Base-by-base conservation (phyloP, 23 red algal genomes). In the Gracilaria vermiculophylla region DNA sequence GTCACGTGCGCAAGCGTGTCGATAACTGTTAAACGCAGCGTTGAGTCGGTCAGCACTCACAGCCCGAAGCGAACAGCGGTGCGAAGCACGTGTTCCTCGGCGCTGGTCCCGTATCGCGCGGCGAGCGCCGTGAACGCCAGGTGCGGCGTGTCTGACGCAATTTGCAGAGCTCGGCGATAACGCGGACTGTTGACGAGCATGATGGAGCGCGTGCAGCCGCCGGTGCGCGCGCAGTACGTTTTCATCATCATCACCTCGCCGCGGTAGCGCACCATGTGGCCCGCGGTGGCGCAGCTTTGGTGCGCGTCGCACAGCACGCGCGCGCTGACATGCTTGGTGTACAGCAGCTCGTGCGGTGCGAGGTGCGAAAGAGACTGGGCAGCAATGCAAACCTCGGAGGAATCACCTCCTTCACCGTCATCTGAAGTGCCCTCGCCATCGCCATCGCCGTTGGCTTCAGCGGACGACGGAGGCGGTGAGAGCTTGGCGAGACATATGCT, bases 191-290 rank as follows among this genome's bases (percentile, higher is more conserved):
- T 85, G 16, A 85, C 80, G 28, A 1, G 42, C 64, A 50, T 27
- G 36, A 53, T 40, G 21, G 0, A 27, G 25, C 0, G 39, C 16
- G 11, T 6, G 43, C 80, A 85, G 28, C 24, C 31, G 10, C 77
- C 77, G 2, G 71, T 28, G 10, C 17, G 4, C 8, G 5, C 60
- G 42, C 80, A 85, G n/a, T 85, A 85, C 11, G 39, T 34, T 15
- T 43, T 64, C 80, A 85, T 85, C 80, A 85, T 85, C 80, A 85
- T 85, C 1, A 53, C 80, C 3, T 13, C 19, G 14, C 80, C 80
- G 15, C 43, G 35, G 25, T 29, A 85, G 1, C 25, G 21, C 0
- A 85, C 80, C 42, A 85, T 85, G 27, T 85, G 80, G 3, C 80
- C 80, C 14, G 80, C 41, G 21, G 80, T 85, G 24, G 80, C 80